Conservation (phyloP, 169 alveolate genomes). For the Plasmodium knowlesi region DNA sequence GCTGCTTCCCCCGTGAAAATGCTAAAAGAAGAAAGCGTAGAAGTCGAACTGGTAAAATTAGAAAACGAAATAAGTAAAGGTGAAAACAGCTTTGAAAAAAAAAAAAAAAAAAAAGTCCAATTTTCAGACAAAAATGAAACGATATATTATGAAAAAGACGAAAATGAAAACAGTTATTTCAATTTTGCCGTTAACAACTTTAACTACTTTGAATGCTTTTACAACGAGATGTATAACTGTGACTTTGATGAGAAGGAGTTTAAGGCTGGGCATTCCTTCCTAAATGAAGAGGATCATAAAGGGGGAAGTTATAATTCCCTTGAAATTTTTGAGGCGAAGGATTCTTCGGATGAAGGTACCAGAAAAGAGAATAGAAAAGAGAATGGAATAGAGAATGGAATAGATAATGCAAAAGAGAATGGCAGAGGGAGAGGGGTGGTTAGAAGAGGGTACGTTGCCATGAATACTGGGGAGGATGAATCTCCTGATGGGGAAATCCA, state of each 20-base stretch:
- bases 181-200: slow-evolving; percentile 50
- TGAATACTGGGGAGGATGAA: neutral
- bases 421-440: neutral
- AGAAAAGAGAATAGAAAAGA: neutral
- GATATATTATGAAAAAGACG: slow-evolving; percentile 73
- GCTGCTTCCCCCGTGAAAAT: slow-evolving; percentile 1
- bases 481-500: neutral
- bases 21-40: slow-evolving; percentile 62
- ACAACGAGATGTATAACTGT: slow-evolving; percentile 38
- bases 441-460: neutral
- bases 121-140: slow-evolving; percentile 74
- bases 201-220: slow-evolving; percentile 71
- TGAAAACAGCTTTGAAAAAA: slow-evolving; percentile 15
- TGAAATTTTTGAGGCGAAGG: neutral
- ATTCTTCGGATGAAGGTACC: neutral
- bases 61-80: slow-evolving; percentile 15
- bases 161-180: slow-evolving; percentile 70
- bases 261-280: slow-evolving; percentile 7
- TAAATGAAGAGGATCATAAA: slow-evolving; percentile 5
- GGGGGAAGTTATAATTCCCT: neutral
- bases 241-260: slow-evolving; percentile 39
- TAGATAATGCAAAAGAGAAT: neutral
- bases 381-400: neutral
- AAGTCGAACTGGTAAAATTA: slow-evolving; percentile 26
- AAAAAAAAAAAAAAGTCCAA: slow-evolving; percentile 54